Conservation (phyloP, 106 monocot genomes). For the Phalaenopsis aphrodite region DNA sequence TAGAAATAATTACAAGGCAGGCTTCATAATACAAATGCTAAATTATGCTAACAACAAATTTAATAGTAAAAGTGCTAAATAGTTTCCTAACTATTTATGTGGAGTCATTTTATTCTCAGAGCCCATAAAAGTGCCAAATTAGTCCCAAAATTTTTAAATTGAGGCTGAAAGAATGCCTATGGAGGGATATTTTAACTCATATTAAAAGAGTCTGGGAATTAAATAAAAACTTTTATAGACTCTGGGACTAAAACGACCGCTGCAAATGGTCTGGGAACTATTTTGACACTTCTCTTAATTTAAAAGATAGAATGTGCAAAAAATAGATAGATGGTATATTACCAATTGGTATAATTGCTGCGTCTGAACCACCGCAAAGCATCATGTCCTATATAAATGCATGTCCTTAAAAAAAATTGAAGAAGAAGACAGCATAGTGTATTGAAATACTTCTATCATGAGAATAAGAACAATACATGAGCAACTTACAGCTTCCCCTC, state of each 20-base stretch:
- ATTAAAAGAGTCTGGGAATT: neutral
- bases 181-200: no score
- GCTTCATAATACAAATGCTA: neutral
- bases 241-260: no score
- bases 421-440: neutral
- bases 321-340: slow-evolving; percentile 4
- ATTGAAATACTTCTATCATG: neutral
- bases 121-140: no score
- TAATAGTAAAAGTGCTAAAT: no score
- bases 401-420: neutral
- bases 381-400: slow-evolving; percentile 65
- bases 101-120: no score
- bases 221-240: no score
- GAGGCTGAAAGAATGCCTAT: no score
- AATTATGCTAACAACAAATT: neutral
- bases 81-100: no score
- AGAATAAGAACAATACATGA: slow-evolving; percentile 1
- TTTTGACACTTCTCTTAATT: no score
- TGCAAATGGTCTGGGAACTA: no score
- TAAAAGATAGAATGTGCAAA: neutral
- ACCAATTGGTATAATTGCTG: slow-evolving; percentile 92
- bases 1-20: neutral
- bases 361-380: slow-evolving; percentile 99
- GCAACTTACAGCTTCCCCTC: slow-evolving; percentile 59
- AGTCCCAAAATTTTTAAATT: no score